phyloP scores from a whole-genome alignment of 345 rosid genomes.

The Passiflora organensis region DNA sequence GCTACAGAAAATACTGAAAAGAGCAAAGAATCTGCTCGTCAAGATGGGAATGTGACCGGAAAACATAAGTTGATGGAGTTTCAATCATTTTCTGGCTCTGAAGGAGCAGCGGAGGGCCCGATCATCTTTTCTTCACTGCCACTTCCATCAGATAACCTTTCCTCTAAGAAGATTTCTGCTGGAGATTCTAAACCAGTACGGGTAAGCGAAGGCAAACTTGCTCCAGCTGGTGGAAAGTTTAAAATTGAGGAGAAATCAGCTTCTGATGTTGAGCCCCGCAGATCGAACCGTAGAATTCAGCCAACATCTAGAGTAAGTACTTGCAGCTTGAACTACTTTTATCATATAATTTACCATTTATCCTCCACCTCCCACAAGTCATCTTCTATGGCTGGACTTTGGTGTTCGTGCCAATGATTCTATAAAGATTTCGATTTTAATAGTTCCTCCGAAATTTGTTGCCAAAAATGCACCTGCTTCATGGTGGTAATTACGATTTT shows the following conservation, averaged over 20 bases:
- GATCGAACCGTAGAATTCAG: slow-evolving; percentile 88
- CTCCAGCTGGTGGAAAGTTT: slow-evolving; percentile 16
- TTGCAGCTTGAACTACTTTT: no score
- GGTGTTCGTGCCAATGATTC: neutral
- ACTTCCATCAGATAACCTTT: slow-evolving; percentile 25
- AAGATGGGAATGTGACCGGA: slow-evolving; percentile 35
- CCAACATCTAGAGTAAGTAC: slow-evolving; percentile 94
- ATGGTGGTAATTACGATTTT: no score
- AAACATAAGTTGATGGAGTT: slow-evolving; percentile 32
- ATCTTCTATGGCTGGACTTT: neutral
- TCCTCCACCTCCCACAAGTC: neutral
- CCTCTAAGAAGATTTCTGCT: slow-evolving; percentile 32
- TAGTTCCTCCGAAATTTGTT: neutral
- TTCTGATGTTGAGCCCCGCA: slow-evolving; percentile 89
- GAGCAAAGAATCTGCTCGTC: slow-evolving; percentile 37
- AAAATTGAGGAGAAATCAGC: slow-evolving; percentile 36
- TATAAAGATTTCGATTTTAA: neutral
- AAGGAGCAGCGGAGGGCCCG: slow-evolving; percentile 43
- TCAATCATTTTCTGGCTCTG: slow-evolving; percentile 37
- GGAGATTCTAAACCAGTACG: slow-evolving; percentile 12
- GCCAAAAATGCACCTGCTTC: neutral
- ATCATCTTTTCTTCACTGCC: slow-evolving; percentile 43
- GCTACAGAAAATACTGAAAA: slow-evolving; percentile 33
- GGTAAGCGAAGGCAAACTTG: slow-evolving; percentile 23
- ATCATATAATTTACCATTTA: neutral